These are phyloP conservation scores for Pseudopediastrum boryanum DNA, from an alignment of 139 green algal genomes.

Conservation along the genomic window DNA sequence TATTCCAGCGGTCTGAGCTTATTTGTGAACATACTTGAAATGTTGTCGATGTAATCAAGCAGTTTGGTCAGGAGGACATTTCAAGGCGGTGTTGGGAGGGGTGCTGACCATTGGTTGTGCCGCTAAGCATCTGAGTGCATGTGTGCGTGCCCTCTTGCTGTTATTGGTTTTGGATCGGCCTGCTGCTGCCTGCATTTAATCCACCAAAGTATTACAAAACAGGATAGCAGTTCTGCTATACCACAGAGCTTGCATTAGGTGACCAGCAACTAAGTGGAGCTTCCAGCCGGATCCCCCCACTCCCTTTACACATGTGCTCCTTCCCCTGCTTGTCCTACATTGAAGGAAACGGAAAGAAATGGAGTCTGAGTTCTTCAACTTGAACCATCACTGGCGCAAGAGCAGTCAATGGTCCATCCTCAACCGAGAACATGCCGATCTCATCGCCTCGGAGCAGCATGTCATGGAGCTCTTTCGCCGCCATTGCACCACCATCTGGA, in stretches of 20 bases:
- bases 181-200: background rate
- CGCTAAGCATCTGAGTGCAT: background rate
- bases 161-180: background rate
- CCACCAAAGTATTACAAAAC: background rate
- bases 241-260: too few relatives aligned
- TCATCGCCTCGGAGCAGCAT: conserved; percentile 36
- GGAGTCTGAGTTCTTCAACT: conserved; percentile 15
- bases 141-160: background rate
- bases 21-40: too few relatives aligned
- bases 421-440: conserved; percentile 34
- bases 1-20: too few relatives aligned
- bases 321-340: too few relatives aligned
- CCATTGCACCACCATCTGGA: conserved; percentile 33
- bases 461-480: conserved; percentile 34
- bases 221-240: background rate
- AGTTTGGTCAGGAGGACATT: too few relatives aligned
- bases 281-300: too few relatives aligned
- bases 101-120: background rate
- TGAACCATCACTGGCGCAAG: conserved; percentile 42
- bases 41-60: too few relatives aligned
- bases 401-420: conserved; percentile 41
- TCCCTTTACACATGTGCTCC: background rate
- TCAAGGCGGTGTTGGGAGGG: too few relatives aligned
- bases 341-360: conserved; percentile 27
- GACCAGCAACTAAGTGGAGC: too few relatives aligned